Percentiles rank a stretch among this genome's conserved stretches.
These are phyloP conservation scores for Herpetomonas tarakana DNA, from an alignment of 208 protist genomes.

Conservation along the genomic window DNA sequence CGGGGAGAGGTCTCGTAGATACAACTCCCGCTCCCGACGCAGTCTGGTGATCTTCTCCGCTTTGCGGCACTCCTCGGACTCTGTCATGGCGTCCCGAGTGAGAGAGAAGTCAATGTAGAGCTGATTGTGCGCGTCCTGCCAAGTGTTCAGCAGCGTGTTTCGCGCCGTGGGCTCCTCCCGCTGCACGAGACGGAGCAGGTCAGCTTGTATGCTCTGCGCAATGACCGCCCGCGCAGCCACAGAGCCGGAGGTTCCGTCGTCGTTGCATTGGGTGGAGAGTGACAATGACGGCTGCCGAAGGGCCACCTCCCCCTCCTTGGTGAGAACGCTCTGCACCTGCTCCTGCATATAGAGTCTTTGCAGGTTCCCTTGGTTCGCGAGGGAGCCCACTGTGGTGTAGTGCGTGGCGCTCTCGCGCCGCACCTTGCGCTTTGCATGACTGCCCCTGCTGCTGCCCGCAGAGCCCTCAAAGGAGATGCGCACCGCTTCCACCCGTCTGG, in stretches of 20 bases:
- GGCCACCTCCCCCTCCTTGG: too few species aligned
- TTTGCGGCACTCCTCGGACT: constrained; percentile 9
- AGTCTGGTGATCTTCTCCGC: not conserved
- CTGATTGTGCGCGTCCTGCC: constrained; percentile 39
- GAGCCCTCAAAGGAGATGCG: too few species aligned
- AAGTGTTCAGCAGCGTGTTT: constrained; percentile 40
- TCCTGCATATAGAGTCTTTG: too few species aligned
- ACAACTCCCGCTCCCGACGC: not conserved
- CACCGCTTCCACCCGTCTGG: too few species aligned
- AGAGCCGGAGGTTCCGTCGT: not conserved
- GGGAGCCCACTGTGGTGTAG: too few species aligned
- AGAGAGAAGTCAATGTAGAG: constrained; percentile 36
- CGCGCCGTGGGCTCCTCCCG: constrained; percentile 43
- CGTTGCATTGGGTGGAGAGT: too few species aligned
- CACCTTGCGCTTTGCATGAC: too few species aligned
- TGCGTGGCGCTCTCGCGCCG: too few species aligned
- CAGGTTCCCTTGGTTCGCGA: too few species aligned
- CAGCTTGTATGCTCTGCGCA: not conserved
- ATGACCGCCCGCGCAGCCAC: not conserved
- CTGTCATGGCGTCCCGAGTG: constrained; percentile 13
- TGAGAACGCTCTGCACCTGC: too few species aligned
- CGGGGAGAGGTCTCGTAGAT: not conserved
- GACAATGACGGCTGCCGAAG: too few species aligned
- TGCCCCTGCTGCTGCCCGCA: too few species aligned
- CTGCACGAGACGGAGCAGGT: constrained; percentile 13